Conservation (phyloP, 352 stramenopile genomes). For the Proteromonas lacertae region DNA sequence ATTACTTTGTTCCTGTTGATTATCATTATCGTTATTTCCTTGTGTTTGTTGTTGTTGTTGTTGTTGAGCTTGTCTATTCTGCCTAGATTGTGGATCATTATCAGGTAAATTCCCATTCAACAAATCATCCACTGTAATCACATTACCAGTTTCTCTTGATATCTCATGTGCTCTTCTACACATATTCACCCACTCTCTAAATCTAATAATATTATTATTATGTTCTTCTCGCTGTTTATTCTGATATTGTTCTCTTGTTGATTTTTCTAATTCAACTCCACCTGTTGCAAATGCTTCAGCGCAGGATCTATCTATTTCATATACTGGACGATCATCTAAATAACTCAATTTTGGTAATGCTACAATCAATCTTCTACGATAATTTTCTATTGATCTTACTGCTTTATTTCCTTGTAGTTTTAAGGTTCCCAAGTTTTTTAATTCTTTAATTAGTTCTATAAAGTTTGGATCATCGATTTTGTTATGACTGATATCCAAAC, state of each 20-base stretch:
- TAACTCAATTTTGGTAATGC: slow-evolving; percentile 43
- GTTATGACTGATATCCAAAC: slow-evolving; percentile 37
- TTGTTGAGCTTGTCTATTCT: too few relatives aligned
- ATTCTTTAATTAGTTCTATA: slow-evolving; percentile 28
- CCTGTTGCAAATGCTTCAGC: slow-evolving; percentile 42
- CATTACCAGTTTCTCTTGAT: too few relatives aligned
- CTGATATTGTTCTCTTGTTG: slow-evolving; percentile 26
- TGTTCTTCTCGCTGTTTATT: slow-evolving; percentile 10
- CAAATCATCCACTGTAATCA: too few relatives aligned
- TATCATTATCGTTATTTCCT: too few relatives aligned
- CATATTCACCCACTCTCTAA: slow-evolving; percentile 12
- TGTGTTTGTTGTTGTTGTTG: too few relatives aligned
- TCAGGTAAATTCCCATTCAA: too few relatives aligned
- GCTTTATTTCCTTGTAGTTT: slow-evolving; percentile 42
- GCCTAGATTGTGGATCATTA: too few relatives aligned
- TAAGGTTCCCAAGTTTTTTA: slow-evolving; percentile 23
- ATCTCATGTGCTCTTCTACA: too few relatives aligned
- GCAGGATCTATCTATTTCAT: slow-evolving; percentile 38
- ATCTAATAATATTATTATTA: slow-evolving; percentile 8
- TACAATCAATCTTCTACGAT: slow-evolving; percentile 62
- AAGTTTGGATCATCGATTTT: slow-evolving; percentile 57
- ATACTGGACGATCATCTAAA: slow-evolving; percentile 65
- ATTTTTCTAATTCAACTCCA: slow-evolving; percentile 39
- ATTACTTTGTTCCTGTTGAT: too few relatives aligned
- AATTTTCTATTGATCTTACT: slow-evolving; percentile 41